Conservation (phyloP, 2,329 filamentous ascomycete species). For the Tolypocladium paradoxum region DNA sequence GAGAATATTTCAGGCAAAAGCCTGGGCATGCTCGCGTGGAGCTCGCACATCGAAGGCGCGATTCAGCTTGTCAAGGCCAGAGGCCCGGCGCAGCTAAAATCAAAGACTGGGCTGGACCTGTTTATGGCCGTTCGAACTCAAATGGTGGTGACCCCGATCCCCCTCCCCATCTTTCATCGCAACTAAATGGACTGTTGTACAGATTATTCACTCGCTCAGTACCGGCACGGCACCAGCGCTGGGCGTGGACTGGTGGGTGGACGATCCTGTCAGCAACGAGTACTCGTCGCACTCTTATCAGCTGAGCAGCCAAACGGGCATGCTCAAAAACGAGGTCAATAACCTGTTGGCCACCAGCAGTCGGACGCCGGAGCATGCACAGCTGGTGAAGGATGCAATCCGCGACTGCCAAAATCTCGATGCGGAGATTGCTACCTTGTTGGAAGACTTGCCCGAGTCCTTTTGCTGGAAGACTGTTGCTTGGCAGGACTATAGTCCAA, state of each 20-base stretch:
- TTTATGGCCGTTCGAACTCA: conserved; percentile 49
- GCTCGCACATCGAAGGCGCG: conserved; percentile 51
- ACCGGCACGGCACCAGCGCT: conserved; percentile 39
- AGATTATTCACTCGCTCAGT: conserved; percentile 46
- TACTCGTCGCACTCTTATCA: conserved; percentile 34
- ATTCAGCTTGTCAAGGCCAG: conserved; percentile 47
- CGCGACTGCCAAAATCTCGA: conserved; percentile 40
- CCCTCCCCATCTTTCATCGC: not conserved
- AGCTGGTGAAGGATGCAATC: conserved; percentile 39
- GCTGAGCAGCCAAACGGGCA: conserved; percentile 40
- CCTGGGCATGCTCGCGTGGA: conserved; percentile 45
- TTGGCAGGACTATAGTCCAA: conserved; percentile 43
- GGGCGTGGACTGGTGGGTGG: conserved; percentile 48
- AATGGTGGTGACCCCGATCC: conserved; percentile 31
- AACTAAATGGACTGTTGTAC: not conserved
- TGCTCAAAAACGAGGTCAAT: conserved; percentile 43
- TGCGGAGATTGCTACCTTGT: conserved; percentile 39
- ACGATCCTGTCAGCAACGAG: conserved; percentile 35
- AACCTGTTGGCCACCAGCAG: conserved; percentile 32
- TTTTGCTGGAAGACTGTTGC: conserved; percentile 40
- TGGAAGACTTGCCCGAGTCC: conserved; percentile 32
- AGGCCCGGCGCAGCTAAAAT: conserved; percentile 40
- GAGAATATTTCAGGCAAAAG: conserved; percentile 48
- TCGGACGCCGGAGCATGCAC: conserved; percentile 36
- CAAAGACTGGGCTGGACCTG: conserved; percentile 39